phyloP scores from a whole-genome alignment of 2,329 filamentous ascomycete species.

The Ceratocystis cubensis region DNA sequence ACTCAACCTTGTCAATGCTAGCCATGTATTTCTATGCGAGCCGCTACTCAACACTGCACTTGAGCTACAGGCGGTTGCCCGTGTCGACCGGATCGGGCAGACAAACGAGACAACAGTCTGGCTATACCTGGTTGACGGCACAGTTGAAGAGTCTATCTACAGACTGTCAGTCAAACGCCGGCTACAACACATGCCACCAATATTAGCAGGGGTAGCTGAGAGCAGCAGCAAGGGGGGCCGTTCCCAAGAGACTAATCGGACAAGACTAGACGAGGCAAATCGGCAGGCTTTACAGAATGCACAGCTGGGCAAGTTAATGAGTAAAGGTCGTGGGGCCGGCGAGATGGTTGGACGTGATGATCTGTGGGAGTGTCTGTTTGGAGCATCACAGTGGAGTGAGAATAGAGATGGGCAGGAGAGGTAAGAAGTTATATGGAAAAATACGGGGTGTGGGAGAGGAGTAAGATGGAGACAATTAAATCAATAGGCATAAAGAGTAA shows the following conservation, averaged over 20 bases:
- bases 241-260: background rate
- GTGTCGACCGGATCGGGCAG: conserved; percentile 91
- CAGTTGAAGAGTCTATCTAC: conserved; percentile 86
- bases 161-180: conserved; percentile 69
- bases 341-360: background rate
- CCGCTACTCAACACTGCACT: conserved; percentile 86
- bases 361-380: background rate
- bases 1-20: conserved; percentile 83
- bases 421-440: background rate
- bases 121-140: conserved; percentile 84
- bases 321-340: background rate
- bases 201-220: background rate
- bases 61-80: conserved; percentile 86
- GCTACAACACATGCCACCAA: conserved; percentile 54
- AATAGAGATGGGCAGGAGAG: background rate
- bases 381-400: background rate
- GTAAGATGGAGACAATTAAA: background rate
- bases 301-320: background rate
- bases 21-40: conserved; percentile 88
- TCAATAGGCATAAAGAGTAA: background rate
- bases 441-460: background rate
- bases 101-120: conserved; percentile 79
- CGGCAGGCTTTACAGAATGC: background rate
- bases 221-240: conserved; percentile 27
- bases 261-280: background rate